Evolutionary conservation across 257 asterid species (phyloP), one percentile per base, ranked within the genome.

Genomic region (Buddleja alternifolia): DNA sequence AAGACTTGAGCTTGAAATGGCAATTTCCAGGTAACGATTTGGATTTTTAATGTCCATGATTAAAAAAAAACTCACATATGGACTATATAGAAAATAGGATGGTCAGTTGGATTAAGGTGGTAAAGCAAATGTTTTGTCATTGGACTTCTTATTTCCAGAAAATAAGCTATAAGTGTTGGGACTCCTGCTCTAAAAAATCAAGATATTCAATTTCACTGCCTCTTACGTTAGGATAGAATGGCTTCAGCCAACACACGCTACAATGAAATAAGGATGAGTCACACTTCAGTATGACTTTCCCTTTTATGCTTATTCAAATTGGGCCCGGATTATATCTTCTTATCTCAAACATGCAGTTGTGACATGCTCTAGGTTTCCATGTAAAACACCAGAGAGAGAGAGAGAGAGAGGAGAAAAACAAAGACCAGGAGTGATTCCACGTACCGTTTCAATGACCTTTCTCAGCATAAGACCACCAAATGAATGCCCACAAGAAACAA

Each of bases 401-500:
- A 60, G 62, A 58, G 24, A 50, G 7, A 45, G 72, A 24, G 34
- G 46, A 14, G 58, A 63, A 54, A 72, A 32, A 34, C 48, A 70
- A 76, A 54, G 40, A 50, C 39, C 46, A 50, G 44, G 25, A 8
- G 32, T 29, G 60, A 34, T 66, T 67, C 67, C 65, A 78, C 96
- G 80, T 87, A 90, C 99, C 60, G 84, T 83, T 75, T 88, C 95
- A 60, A 93, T 71, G 68, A 93, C 96, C 79, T 81, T 91, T 70
- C 85, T 82, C 78, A 93, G 91, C 96, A 83, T 84, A 53, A 84
- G 86, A 73, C 99, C 97, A 70, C 99, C 99, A 81, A 93, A 93
- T 60, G 99, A 93, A 80, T 93, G 99, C 65, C 99, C 99, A 62
- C 99, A 93, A 51, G 97, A 88, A 75, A 93, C 95, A 62, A 78